Conservation (phyloP, 2,329 filamentous ascomycete species). For the Fusarium brachygibbosum region DNA sequence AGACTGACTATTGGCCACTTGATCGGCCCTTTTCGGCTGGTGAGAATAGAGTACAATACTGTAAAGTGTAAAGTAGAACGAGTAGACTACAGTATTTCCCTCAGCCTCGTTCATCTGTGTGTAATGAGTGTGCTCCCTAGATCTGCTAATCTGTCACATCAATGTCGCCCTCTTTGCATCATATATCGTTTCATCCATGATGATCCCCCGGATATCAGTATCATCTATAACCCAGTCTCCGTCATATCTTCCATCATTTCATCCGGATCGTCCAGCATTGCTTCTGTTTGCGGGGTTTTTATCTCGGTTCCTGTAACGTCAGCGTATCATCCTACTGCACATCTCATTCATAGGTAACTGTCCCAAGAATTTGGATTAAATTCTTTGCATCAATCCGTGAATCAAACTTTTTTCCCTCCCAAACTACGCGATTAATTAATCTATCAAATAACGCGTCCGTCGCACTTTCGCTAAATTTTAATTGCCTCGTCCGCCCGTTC, state of each 20-base stretch:
- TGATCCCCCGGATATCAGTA: constrained; percentile 32
- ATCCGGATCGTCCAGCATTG: constrained; percentile 28
- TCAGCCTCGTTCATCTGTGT: constrained; percentile 30
- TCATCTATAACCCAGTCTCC: constrained; percentile 18
- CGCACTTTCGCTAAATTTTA: constrained; percentile 19
- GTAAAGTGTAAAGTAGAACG: no score
- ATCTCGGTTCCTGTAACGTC: constrained; percentile 31
- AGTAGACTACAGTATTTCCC: neutral
- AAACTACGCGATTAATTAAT: constrained; percentile 8
- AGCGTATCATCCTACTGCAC: neutral
- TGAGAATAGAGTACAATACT: neutral
- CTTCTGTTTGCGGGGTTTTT: constrained; percentile 32
- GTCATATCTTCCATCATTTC: constrained; percentile 6
- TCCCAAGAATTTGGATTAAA: no score
- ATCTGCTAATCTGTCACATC: constrained; percentile 41
- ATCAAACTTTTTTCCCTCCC: constrained; percentile 6
- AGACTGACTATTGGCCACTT: constrained; percentile 7
- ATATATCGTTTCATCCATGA: constrained; percentile 38
- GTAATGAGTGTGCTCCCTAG: constrained; percentile 23
- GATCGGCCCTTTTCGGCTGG: constrained; percentile 35
- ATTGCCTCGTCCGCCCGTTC: constrained; percentile 15
- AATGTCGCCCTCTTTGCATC: constrained; percentile 35
- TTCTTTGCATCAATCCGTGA: neutral
- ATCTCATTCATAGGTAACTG: neutral
- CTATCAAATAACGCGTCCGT: neutral